Base-by-base conservation (phyloP, 345 rosid genomes). In the Acer saccharum region DNA sequence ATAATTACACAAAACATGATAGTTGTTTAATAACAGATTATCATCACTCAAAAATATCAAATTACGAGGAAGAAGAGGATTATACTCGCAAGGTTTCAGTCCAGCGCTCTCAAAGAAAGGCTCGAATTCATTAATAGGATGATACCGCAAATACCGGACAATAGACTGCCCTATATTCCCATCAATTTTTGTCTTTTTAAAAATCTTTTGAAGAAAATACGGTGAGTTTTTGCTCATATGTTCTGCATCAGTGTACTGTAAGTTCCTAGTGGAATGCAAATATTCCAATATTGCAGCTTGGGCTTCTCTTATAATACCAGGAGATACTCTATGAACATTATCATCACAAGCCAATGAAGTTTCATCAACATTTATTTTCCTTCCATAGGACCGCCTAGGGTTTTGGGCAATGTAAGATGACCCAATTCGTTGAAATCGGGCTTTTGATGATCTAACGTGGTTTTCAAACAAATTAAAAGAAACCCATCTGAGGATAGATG, bases 61-160 rank as follows among this genome's bases (percentile, higher is more conserved):
- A 63, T 90, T 84, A 9, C 78, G 79, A 0, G 83, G 92, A 81
- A 95, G 92, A 23, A 90, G 70, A 39, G 75, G 62, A 16, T 60
- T 14, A 69, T 83, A 80, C 78, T 90, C 95, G 2, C 43, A 54
- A 55, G 87, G 92, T 50, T 86, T 71, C 79, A 94, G 71, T 63
- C 98, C 98, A 65, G 90, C 60, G 75, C 97, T 93, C 90, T 95
- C 95, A 54, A 87, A 89, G 86, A 93, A 95, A 13, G 94, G 95
- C 80, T 95, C 98, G 41, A 91, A 93, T 83, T 95, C 98, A 71
- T 93, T 95, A 75, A 93, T 89, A 52, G 98, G 98, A 65, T 90
- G 88, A 69, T 88, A 93, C 50, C 88, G 86, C 72, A 95, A 70
- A 80, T 80, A 89, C 79, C 89, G 92, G 2, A 84, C 20, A 48